These are phyloP conservation scores for Calycina marina DNA, from an alignment of 2,329 filamentous ascomycete genomes.

Conservation along the genomic window DNA sequence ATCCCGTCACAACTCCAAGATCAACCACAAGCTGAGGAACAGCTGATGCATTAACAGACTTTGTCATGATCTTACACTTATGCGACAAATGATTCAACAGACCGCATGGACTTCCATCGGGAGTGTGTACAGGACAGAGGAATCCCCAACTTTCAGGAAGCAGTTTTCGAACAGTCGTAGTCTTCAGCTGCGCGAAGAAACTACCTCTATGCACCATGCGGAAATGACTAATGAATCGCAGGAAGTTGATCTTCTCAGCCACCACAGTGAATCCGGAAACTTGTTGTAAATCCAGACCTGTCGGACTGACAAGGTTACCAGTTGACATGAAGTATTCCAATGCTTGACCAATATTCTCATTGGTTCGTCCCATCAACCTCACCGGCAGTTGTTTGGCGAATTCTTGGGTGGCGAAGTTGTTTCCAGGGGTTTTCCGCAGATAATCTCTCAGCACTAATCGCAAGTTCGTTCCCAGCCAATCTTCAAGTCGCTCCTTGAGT, in stretches of 20 bases:
- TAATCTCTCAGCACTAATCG: slow-evolving; percentile 41
- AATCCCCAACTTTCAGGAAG: slow-evolving; percentile 97
- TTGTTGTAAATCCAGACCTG: slow-evolving; percentile 87
- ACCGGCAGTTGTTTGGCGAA: slow-evolving; percentile 69
- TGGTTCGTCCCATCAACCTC: slow-evolving; percentile 66
- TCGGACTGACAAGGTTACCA: slow-evolving; percentile 81
- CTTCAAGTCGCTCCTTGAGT: slow-evolving; percentile 85
- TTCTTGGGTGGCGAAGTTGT: slow-evolving; percentile 60
- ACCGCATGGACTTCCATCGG: slow-evolving; percentile 89
- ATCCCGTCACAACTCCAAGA: slow-evolving; percentile 66
- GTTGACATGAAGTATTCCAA: slow-evolving; percentile 95
- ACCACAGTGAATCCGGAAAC: slow-evolving; percentile 91
- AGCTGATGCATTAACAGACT: slow-evolving; percentile 55
- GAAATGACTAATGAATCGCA: slow-evolving; percentile 97
- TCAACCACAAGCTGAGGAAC: slow-evolving; percentile 62
- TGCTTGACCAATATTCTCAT: slow-evolving; percentile 74
- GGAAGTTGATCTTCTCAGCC: slow-evolving; percentile 97
- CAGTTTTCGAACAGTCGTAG: slow-evolving; percentile 89
- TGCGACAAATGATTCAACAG: slow-evolving; percentile 90
- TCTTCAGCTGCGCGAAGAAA: slow-evolving; percentile 96
- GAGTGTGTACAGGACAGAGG: slow-evolving; percentile 91
- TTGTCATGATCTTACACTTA: slow-evolving; percentile 81
- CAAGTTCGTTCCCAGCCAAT: slow-evolving; percentile 53
- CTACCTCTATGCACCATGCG: slow-evolving; percentile 97
- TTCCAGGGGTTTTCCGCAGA: slow-evolving; percentile 38